Evolutionary conservation across 345 rosid genomes (phyloP), one percentile per base, ranked within the genome.

Genomic region (Salix udensis): DNA sequence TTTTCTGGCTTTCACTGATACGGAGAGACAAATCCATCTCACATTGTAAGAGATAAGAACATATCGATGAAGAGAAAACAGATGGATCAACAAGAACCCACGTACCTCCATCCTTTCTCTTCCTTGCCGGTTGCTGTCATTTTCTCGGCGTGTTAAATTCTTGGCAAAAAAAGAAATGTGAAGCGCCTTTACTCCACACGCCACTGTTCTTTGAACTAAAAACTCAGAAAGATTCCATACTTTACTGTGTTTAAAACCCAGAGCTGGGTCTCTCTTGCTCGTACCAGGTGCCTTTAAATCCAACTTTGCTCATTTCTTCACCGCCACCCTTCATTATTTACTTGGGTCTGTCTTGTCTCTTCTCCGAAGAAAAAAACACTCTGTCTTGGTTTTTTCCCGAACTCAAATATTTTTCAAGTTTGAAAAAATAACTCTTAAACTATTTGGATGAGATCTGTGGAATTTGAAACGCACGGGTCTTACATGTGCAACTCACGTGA

Each of bases 1-100:
- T 81, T 64, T 83, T 90, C 46, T 65, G 66, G 62, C 78, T 50
- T 70, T 84, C 88, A 80, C 89, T 87, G 72, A 44, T 21, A 67
- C 23, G 21, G 60, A 21, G 16, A 75, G 75, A 71, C 64, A 70
- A 34, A 40, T 74, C 85, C 86, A 75, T 42, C 58, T 81, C 84
- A 85, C 16, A 76, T 70, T 60, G 40, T 64, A 71, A 77, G 15
- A 16, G 58, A 65, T 16, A 9, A 70, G 26, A 50, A 46, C 36
- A 70, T 23, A 21, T 14, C 19, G 70, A 67, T 66, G 13, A 4
- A 77, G 1, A 21, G 6, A 26, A 4, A 60, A 44, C 12, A 67
- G 24, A 21, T 30, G 71, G 24, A 77, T 40, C 34, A 23, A 71
- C 34, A n/a, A 71, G 36, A 67, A 76, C 80, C 53, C 74, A 86